Base-by-base conservation (phyloP, 2,329 filamentous ascomycete species). In the Penicillium aurantiogriseum region DNA sequence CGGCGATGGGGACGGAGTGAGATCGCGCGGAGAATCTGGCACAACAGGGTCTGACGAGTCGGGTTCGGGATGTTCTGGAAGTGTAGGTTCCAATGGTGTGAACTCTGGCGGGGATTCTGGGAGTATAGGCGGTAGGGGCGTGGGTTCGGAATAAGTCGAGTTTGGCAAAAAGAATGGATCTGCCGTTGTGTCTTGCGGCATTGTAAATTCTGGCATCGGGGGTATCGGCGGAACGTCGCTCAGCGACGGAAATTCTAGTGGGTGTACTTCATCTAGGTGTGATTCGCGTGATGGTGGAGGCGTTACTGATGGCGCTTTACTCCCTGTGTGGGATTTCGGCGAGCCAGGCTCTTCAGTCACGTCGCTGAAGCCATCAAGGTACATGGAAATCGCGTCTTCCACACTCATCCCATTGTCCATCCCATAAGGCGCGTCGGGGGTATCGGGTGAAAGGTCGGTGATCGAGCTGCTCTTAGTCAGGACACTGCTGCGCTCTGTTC, bases 401-500 rank as follows among this genome's bases (percentile, higher is more conserved):
- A 85, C 83, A 59, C 81, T 85, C 77, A 85, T 80, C 15, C 79
- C 77, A 17, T 72, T 77, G 43, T 81, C 78, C 61, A 74, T 69
- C 5, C 82, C 82, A 54, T 76, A 78, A 66, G 88, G 89, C 78
- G 87, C 86, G 69, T 83, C 86, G 74, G 90, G 88, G 54, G 91
- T 74, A 81, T 82, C 74, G 4, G 75, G 75, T 13, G 75, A 77
- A 36, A 76, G 60, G 80, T 94, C 76, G 77, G 81, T 88, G 52
- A 87, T 81, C 2, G 89, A 92, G 77, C 89, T 95, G 59, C 86
- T 85, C 65, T 90, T 91, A 4, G 91, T 94, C 62, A 88, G 73
- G 49, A 94, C 81, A 69, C 92, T 96, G 72, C 90, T 95, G 60
- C 90, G 83, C 69, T 93, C 90, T 1, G 91, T 95, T n/a, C 83